Percentiles rank a stretch among this genome's conserved stretches.
Evolutionary conservation across 768 basidiomycete species (phyloP).

Genomic region (Pleurotus salmoneostramineus): DNA sequence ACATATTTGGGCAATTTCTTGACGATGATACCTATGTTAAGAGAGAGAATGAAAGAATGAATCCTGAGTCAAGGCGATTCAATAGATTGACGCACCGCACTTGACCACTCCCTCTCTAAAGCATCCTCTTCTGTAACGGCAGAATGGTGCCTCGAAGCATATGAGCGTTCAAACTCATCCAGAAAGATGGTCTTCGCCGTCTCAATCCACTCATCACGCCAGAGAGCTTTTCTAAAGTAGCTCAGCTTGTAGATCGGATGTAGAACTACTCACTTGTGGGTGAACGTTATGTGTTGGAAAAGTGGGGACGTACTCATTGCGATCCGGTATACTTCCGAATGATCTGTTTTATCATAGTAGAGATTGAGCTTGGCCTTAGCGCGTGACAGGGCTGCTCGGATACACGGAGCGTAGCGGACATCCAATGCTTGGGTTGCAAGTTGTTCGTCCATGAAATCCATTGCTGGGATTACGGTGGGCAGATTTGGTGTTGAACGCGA

Average conservation of each 20-base stretch:
- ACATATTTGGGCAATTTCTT: too few species aligned
- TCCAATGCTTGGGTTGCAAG: not conserved
- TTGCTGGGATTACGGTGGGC: slow-evolving; percentile 21
- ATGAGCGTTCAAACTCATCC: slow-evolving; percentile 13
- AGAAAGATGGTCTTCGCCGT: slow-evolving; percentile 14
- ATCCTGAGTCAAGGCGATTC: too few species aligned
- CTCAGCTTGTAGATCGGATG: slow-evolving; percentile 25
- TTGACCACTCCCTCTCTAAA: too few species aligned
- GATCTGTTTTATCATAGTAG: slow-evolving; percentile 29
- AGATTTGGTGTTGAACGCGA: slow-evolving; percentile 14
- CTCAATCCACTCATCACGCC: slow-evolving; percentile 22
- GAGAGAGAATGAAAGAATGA: too few species aligned
- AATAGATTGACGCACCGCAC: too few species aligned
- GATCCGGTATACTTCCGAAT: slow-evolving; percentile 26
- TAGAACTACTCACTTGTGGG: slow-evolving; percentile 20
- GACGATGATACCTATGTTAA: too few species aligned
- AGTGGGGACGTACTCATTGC: slow-evolving; percentile 33
- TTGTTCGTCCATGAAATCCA: slow-evolving; percentile 17
- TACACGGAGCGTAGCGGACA: not conserved
- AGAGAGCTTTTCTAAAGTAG: slow-evolving; percentile 21
- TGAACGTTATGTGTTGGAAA: too few species aligned
- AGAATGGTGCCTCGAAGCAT: not conserved
- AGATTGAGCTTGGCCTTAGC: slow-evolving; percentile 25
- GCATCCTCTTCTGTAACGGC: slow-evolving; percentile 6
- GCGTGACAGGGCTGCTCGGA: slow-evolving; percentile 16